A percentile compares a stretch with the other conserved stretches of the same genome.
These are phyloP conservation scores for Withania somnifera DNA, from an alignment of 305 asterid genomes.

Conservation along the genomic window DNA sequence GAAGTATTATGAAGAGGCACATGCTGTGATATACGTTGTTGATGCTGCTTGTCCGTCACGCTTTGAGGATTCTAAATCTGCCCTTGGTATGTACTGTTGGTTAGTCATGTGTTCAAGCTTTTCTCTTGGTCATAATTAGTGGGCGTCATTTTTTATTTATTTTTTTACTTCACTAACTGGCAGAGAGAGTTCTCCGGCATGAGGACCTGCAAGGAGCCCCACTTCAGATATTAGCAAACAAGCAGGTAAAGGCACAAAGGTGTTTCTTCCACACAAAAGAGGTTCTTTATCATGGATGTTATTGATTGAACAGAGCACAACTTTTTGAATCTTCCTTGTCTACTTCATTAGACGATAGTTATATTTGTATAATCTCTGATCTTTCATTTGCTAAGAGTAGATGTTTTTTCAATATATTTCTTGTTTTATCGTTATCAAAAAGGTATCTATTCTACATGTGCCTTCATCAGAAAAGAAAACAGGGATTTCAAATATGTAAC, in stretches of 20 bases:
- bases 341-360: not conserved
- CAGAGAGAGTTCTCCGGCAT: conserved; percentile 89
- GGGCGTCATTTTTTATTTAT: not conserved
- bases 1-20: conserved; percentile 91
- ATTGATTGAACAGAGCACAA: not conserved
- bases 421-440: not conserved
- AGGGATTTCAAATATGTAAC: not conserved
- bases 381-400: not conserved
- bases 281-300: not conserved
- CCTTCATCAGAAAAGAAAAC: not conserved
- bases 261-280: not conserved
- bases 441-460: not conserved
- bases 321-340: not conserved
- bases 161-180: conserved; percentile 13
- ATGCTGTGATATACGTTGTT: conserved; percentile 72
- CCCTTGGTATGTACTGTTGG: conserved; percentile 56
- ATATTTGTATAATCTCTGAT: not conserved
- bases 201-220: conserved; percentile 99
- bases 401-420: not conserved
- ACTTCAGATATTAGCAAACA: conserved; percentile 79
- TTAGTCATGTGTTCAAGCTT: not conserved
- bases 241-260: conserved; percentile 46
- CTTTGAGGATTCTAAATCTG: conserved; percentile 91
- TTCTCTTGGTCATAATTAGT: not conserved
- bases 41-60: conserved; percentile 87